phyloP scores from a whole-genome alignment of 176 grass and related monocot species.

The Oryza glaberrima region DNA sequence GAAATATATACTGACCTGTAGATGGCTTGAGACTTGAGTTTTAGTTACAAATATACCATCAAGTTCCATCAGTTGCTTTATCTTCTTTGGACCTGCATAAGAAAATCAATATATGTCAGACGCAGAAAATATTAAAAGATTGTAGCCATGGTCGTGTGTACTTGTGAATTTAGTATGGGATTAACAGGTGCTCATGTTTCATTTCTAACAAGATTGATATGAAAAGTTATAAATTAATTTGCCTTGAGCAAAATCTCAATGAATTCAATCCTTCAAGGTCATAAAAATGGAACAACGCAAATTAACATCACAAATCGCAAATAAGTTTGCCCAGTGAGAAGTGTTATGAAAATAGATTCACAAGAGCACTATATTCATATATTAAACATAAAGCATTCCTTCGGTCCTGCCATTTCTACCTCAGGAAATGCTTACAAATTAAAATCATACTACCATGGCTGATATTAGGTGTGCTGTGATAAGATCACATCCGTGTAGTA shows the following conservation, averaged over 20 bases:
- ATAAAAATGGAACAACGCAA: neutral
- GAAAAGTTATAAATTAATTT: neutral
- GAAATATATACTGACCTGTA: neutral
- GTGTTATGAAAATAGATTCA: no score
- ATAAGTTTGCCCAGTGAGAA: neutral
- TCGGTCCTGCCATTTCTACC: neutral
- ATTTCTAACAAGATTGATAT: no score
- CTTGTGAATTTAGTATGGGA: no score
- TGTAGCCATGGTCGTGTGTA: neutral
- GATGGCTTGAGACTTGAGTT: neutral
- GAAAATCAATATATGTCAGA: neutral
- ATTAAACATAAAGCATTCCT: neutral
- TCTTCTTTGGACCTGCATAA: neutral
- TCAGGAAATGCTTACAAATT: neutral
- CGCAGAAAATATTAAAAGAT: neutral
- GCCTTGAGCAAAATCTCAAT: neutral
- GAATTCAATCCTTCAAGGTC: neutral
- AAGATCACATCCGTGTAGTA: neutral
- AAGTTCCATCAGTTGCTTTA: neutral
- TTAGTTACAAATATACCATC: neutral
- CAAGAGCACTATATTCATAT: no score
- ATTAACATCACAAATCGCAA: neutral
- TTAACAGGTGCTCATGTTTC: no score
- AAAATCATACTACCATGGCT: neutral
- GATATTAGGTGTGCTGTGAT: neutral